Percentiles rank a stretch among this genome's conserved stretches.
phyloP scores from a whole-genome alignment of 495 filamentous ascomycete species.

The Neurospora africana region DNA sequence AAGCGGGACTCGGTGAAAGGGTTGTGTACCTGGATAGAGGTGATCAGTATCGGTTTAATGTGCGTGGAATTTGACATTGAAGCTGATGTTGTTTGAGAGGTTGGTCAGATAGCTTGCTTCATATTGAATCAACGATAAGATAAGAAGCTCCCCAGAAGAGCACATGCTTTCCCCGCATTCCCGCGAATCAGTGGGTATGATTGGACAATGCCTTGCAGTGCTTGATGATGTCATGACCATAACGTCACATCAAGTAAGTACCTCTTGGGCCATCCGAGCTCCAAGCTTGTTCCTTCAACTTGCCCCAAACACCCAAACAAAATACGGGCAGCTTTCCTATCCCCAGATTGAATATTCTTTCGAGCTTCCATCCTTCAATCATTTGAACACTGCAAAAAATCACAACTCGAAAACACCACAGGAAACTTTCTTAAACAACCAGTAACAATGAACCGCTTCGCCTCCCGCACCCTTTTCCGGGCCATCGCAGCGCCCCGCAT shows the following conservation, averaged over 20 bases:
- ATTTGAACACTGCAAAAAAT: background rate
- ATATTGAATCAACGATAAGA: background rate
- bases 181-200: background rate
- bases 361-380: background rate
- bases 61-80: slow-evolving; percentile 11
- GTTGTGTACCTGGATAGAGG: slow-evolving; percentile 54
- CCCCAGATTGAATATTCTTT: background rate
- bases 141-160: background rate
- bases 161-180: background rate
- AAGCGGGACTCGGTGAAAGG: slow-evolving; percentile 37
- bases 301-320: background rate
- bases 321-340: background rate
- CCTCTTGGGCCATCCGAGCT: background rate
- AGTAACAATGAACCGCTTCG: slow-evolving; percentile 8
- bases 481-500: background rate
- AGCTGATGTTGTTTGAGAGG: background rate
- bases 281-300: background rate
- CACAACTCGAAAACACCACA: background rate
- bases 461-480: background rate
- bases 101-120: background rate
- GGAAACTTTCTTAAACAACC: background rate
- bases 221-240: background rate
- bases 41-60: slow-evolving; percentile 49
- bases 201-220: background rate
- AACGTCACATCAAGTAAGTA: background rate